A percentile compares a stretch with the other conserved stretches of the same genome.
Evolutionary conservation across 2,329 filamentous ascomycete genomes (phyloP).

Genomic region (Neoarthrinium moseri): DNA sequence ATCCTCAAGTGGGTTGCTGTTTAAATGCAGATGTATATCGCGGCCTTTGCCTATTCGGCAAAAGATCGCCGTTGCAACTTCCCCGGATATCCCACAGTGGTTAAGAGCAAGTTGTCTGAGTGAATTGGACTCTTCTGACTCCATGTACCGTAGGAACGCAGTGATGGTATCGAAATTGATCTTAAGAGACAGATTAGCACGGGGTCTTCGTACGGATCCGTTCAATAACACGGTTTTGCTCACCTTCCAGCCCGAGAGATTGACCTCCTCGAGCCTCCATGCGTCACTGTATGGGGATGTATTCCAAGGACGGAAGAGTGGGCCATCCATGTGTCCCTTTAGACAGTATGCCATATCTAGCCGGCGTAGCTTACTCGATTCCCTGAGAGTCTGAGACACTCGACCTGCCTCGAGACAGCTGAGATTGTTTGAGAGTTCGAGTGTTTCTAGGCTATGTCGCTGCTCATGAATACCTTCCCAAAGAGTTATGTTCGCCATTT

Average conservation of each 20-base stretch:
- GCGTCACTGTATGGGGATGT: conserved; percentile 29
- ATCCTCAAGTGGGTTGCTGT: conserved; percentile 51
- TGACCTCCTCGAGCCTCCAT: conserved; percentile 51
- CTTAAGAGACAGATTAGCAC: conserved; percentile 25
- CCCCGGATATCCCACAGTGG: conserved; percentile 51
- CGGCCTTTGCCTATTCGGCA: conserved; percentile 47
- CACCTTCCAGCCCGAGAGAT: conserved; percentile 55
- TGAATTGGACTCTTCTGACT: conserved; percentile 34
- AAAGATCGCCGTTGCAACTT: conserved; percentile 49
- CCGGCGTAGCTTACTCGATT: conserved; percentile 42
- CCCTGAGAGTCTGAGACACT: conserved; percentile 41
- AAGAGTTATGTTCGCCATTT: conserved; percentile 44
- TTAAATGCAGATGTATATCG: conserved; percentile 48
- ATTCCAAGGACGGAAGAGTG: conserved; percentile 44
- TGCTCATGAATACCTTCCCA: conserved; percentile 47
- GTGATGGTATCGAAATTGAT: conserved; percentile 49
- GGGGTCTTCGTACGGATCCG: background rate
- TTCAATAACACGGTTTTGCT: conserved; percentile 12
- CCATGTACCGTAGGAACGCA: conserved; percentile 45
- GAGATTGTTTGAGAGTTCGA: conserved; percentile 53
- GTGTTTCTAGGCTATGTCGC: conserved; percentile 40
- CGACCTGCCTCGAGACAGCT: conserved; percentile 49
- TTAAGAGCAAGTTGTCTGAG: conserved; percentile 48
- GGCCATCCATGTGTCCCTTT: conserved; percentile 41
- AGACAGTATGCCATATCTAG: conserved; percentile 52